These are phyloP conservation scores for Epicoccum sorghinum DNA, from an alignment of 2,329 filamentous ascomycete species.

Conservation along the genomic window DNA sequence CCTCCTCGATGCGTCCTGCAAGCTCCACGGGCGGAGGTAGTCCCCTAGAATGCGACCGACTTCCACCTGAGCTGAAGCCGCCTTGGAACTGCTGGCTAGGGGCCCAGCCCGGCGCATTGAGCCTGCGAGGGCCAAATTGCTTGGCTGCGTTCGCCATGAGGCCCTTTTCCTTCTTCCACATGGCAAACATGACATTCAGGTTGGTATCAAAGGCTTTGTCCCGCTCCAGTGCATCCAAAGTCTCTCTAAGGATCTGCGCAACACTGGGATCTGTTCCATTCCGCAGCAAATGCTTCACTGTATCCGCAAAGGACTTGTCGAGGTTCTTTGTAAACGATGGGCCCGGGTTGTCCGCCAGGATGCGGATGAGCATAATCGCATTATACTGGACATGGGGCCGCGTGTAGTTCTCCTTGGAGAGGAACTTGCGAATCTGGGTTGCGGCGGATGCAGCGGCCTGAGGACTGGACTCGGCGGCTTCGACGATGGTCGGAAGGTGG, in stretches of 20 bases:
- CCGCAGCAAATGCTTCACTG: conserved; percentile 75
- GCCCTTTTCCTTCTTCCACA: conserved; percentile 83
- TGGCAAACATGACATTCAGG: conserved; percentile 71
- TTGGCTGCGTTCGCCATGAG: conserved; percentile 55
- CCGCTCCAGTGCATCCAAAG: conserved; percentile 76
- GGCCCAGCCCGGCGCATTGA: conserved; percentile 53
- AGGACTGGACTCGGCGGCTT: conserved; percentile 91
- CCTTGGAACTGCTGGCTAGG: conserved; percentile 30
- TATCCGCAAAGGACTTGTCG: conserved; percentile 81
- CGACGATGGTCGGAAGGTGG: conserved; percentile 90
- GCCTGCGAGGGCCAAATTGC: conserved; percentile 46
- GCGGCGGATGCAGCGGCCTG: conserved; percentile 82
- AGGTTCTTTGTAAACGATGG: conserved; percentile 88
- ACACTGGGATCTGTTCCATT: conserved; percentile 75
- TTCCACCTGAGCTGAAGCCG: conserved; percentile 28
- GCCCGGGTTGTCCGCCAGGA: conserved; percentile 90
- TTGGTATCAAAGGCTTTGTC: conserved; percentile 77
- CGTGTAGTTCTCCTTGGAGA: conserved; percentile 71
- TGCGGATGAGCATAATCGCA: conserved; percentile 91
- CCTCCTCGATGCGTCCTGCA: conserved; percentile 83
- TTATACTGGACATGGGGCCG: conserved; percentile 86
- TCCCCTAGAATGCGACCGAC: conserved; percentile 25
- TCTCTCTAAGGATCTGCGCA: conserved; percentile 85
- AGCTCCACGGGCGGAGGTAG: conserved; percentile 77
- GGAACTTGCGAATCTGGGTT: conserved; percentile 78